Conservation (phyloP, 1,284 basidiomycete species). For the Exsudoporus floridanus region DNA sequence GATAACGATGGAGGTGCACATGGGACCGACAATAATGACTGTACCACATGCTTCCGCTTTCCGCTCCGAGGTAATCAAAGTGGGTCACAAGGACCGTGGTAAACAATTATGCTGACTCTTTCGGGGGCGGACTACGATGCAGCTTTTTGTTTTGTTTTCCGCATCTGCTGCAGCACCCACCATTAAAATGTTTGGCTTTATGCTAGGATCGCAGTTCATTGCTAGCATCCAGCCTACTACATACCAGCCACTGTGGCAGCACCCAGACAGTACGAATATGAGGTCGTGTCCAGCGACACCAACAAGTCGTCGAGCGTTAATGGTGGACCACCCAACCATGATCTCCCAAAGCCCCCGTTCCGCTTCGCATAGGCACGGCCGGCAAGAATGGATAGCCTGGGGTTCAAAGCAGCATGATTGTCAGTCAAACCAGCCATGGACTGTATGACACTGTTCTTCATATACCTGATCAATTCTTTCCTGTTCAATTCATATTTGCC, state of each 20-base stretch:
- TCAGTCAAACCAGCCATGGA: no score
- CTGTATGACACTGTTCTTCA: no score
- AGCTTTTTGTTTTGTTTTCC: no score
- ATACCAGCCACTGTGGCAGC: background rate
- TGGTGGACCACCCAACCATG: no score
- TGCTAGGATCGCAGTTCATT: background rate
- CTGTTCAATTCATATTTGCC: no score
- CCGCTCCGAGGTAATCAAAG: conserved; percentile 21
- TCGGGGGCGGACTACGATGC: no score
- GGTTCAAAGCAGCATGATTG: no score
- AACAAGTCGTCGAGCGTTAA: background rate
- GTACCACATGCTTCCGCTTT: conserved; percentile 32
- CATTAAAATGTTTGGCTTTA: background rate
- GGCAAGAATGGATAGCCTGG: no score
- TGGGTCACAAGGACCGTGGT: conserved; percentile 4
- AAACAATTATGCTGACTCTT: background rate
- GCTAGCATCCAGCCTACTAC: background rate
- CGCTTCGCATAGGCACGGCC: no score
- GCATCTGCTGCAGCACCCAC: no score
- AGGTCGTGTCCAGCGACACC: background rate
- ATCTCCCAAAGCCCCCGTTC: no score
- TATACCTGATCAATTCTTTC: no score
- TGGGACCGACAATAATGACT: conserved; percentile 15
- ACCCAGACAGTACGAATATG: background rate
- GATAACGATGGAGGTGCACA: conserved; percentile 25